phyloP scores from a whole-genome alignment of 768 basidiomycete species.

The Pleurotus eryngii region DNA sequence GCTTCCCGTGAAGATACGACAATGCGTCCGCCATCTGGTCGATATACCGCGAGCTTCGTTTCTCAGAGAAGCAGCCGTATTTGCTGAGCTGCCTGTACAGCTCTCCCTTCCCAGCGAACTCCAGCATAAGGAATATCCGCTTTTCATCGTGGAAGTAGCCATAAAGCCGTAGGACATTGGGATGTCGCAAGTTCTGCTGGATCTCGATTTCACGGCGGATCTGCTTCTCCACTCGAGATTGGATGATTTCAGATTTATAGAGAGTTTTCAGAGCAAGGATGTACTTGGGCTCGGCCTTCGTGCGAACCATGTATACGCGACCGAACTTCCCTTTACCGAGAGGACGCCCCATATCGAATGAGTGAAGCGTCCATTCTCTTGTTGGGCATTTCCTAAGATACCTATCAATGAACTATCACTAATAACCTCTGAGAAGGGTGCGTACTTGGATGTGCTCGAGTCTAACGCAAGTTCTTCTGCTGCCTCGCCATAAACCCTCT shows the following conservation, averaged over 20 bases:
- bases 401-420: background rate
- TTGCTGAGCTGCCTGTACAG: conserved; percentile 94
- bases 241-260: conserved; percentile 94
- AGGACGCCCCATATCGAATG: conserved; percentile 93
- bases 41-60: conserved; percentile 84
- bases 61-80: conserved; percentile 83
- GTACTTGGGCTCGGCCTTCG: conserved; percentile 82
- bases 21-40: conserved; percentile 98
- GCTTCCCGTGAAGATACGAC: conserved; percentile 87
- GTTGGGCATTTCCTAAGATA: conserved; percentile 60
- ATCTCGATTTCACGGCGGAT: conserved; percentile 98
- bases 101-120: conserved; percentile 96
- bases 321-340: conserved; percentile 99
- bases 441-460: conserved; percentile 69
- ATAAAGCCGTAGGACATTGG: conserved; percentile 89
- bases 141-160: conserved; percentile 99
- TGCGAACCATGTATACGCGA: conserved; percentile 97
- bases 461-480: conserved; percentile 82
- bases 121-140: conserved; percentile 96
- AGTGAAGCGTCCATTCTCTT: conserved; percentile 78
- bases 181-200: conserved; percentile 93
- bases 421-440: conserved; percentile 5
- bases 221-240: conserved; percentile 92
- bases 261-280: conserved; percentile 96
- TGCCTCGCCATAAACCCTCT: conserved; percentile 70